Evolutionary conservation across 768 basidiomycete species (phyloP).

Genomic region (Coprinopsis sp.): DNA sequence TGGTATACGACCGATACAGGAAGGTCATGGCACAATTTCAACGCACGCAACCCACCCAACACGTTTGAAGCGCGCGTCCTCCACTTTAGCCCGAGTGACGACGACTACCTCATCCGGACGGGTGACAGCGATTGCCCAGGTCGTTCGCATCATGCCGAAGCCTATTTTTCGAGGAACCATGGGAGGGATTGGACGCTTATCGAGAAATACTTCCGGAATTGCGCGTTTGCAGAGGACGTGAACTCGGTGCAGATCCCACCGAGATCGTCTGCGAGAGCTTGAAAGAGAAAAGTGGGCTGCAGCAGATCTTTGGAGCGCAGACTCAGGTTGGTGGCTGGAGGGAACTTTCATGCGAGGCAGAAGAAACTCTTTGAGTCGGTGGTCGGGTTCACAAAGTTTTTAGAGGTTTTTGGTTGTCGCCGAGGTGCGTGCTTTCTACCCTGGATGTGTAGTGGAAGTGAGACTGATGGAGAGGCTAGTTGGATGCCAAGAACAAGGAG

Average conservation of each 20-base stretch:
- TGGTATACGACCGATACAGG: conserved; percentile 87
- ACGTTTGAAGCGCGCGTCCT: conserved; percentile 72
- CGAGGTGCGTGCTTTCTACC: conserved; percentile 50
- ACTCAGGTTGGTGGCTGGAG: conserved; percentile 75
- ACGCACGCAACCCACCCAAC: conserved; percentile 72
- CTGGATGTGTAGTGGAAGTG: conserved; percentile 29
- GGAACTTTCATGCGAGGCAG: conserved; percentile 65
- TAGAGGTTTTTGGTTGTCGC: conserved; percentile 95
- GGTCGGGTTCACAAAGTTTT: conserved; percentile 95
- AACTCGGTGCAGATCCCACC: conserved; percentile 75
- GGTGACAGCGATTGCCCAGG: conserved; percentile 74
- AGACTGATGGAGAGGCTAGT: conserved; percentile 27
- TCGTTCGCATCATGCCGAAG: conserved; percentile 59
- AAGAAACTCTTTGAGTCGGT: conserved; percentile 79
- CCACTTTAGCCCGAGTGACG: conserved; percentile 75
- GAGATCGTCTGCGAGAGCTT: conserved; percentile 94
- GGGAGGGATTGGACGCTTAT: conserved; percentile 73
- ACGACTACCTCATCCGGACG: conserved; percentile 87
- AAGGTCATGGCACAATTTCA: conserved; percentile 53
- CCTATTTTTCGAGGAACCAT: conserved; percentile 71
- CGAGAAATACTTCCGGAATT: conserved; percentile 85
- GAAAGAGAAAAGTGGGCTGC: conserved; percentile 73
- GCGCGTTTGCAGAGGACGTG: conserved; percentile 85
- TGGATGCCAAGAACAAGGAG: conserved; percentile 47
- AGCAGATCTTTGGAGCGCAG: conserved; percentile 53